Base-by-base conservation (phyloP, 768 basidiomycete species). In the Pisolithus microcarpus region DNA sequence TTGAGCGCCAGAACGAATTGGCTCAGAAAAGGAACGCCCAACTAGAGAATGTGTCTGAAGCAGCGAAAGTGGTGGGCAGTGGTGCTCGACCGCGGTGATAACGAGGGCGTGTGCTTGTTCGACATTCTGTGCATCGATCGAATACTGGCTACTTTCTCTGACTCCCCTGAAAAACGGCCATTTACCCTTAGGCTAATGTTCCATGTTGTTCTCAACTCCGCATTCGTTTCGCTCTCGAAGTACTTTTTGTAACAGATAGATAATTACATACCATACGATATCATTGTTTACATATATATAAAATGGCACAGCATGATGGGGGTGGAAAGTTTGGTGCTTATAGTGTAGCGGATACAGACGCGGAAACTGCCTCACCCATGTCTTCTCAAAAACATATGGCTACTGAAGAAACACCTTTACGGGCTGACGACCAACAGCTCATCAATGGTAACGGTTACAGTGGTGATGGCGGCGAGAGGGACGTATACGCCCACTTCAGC, bases 1-100 rank as follows among this genome's bases (percentile, higher is more conserved):
- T 89, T 13, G 85, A 90, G 59, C 75, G 82, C 52, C 89, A 91
- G 60, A 72, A 87, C 30, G 88, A 91, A 23, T 67, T 82, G 21
- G 87, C 89, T n/a, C 80, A 83, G 62, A 87, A 82, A 63, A 79
- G 91, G 38, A 87, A 30, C 30, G 56, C 31, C n/a, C 70, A 70
- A 34, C 52, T 72, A 7, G 65, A 68, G 0, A 56, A 58, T 11
- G 66, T 71, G 40, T 56, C 70, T 1, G 71, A 71, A 42, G 52
- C 23, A 9, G 55, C 55, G 13, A 70, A 56, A 56, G 28, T 44
- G 13, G 31, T 13, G 6, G 26, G 56, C 0, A 50, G 52, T 15
- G 49, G 42, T 44, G 57, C 52, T 21, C 59, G 52, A 46, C 38
- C 49, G 38, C 56, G 61, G 31, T 46, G 28, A 46, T 36, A n/a